Evolutionary conservation across 305 asterid species (phyloP).

Genomic region (Stenogyne calaminthoides): DNA sequence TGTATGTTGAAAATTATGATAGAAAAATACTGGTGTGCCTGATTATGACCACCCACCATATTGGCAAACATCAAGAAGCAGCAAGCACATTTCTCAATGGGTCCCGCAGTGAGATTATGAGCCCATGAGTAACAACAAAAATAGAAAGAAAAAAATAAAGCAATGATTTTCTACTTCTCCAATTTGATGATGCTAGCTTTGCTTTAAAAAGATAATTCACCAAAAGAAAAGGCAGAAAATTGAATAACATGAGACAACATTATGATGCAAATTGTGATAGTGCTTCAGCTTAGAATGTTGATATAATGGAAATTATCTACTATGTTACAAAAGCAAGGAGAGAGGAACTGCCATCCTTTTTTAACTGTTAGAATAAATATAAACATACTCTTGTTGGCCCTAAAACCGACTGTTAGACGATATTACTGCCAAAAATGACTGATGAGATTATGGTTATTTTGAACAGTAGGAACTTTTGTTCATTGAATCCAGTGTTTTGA

Average conservation of each 20-base stretch:
- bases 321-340: not conserved
- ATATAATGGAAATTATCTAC: slow-evolving; percentile 1
- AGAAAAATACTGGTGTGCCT: not conserved
- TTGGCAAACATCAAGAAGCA: slow-evolving; percentile 11
- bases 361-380: not conserved
- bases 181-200: slow-evolving; percentile 2
- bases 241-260: not conserved
- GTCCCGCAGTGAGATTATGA: slow-evolving; percentile 1
- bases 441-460: not conserved
- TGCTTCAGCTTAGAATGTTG: not conserved
- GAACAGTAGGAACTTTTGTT: slow-evolving; percentile 11
- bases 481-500: slow-evolving; percentile 28
- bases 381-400: not conserved
- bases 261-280: not conserved
- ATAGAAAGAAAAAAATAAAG: not conserved
- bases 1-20: slow-evolving; percentile 23
- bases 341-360: not conserved
- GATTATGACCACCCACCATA: slow-evolving; percentile 29
- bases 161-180: not conserved
- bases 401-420: not conserved
- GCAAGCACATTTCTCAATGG: slow-evolving; percentile 26
- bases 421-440: not conserved
- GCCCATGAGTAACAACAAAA: not conserved
- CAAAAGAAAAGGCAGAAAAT: not conserved
- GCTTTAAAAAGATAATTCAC: not conserved